A percentile compares a stretch with the other conserved stretches of the same genome.
These are phyloP conservation scores for Phellopilus nigrolimitatus DNA, from an alignment of 1,284 basidiomycete species.

Conservation along the genomic window DNA sequence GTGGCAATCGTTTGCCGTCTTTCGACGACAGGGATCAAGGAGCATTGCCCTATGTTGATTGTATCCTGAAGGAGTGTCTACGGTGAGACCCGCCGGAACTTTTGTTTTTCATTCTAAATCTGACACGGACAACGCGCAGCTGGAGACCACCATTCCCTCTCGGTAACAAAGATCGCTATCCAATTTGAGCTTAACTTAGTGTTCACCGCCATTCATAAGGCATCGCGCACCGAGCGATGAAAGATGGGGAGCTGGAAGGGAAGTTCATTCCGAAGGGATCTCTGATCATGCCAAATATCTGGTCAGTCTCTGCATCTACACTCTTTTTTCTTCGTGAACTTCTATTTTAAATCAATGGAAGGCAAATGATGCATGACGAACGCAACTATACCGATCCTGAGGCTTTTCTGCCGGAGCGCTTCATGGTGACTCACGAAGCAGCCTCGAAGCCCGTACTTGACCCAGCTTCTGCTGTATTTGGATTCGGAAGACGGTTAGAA, in stretches of 20 bases:
- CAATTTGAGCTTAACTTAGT: not conserved
- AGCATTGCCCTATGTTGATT: slow-evolving; percentile 27
- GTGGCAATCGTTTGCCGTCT: slow-evolving; percentile 25
- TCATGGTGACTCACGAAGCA: no score
- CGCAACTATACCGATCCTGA: slow-evolving; percentile 6
- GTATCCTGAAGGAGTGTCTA: slow-evolving; percentile 28
- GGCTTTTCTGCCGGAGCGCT: slow-evolving; percentile 14
- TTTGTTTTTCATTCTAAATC: not conserved
- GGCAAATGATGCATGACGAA: slow-evolving; percentile 20
- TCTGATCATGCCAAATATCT: slow-evolving; percentile 17
- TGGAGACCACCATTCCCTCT: slow-evolving; percentile 12
- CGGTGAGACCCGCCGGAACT: slow-evolving; percentile 21
- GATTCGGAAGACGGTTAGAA: no score
- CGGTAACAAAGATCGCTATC: not conserved
- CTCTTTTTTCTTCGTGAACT: not conserved
- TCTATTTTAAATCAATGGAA: no score
- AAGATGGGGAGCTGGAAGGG: slow-evolving; percentile 15
- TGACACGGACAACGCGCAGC: no score
- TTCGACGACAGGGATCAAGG: slow-evolving; percentile 27
- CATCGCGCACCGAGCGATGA: slow-evolving; percentile 14
- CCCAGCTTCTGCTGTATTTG: no score
- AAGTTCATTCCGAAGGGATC: slow-evolving; percentile 17
- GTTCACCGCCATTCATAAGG: not conserved
- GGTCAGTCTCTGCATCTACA: slow-evolving; percentile 1
- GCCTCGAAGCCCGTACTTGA: no score